Evolutionary conservation across 75 land plant genomes (phyloP), one percentile per base, ranked within the genome.

Genomic region (Larix kaempferi): DNA sequence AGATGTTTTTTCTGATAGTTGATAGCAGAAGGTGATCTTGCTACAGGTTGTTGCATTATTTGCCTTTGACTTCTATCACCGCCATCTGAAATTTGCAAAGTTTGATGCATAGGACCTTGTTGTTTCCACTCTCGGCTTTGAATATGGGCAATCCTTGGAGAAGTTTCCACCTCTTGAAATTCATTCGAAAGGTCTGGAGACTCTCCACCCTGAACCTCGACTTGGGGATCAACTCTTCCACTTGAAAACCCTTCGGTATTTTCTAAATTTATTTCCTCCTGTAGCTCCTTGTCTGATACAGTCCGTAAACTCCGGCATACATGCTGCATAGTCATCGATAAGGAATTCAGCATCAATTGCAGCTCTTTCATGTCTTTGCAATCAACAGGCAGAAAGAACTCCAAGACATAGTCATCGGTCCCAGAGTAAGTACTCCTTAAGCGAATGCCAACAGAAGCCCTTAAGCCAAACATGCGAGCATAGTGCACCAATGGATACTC

Each of bases 401-500:
- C 98, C 66, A 96, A 78, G 11, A 92, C 90, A 82, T 88, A 96
- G 66, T 96, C 98, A 76, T 81, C 83, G 15, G 27, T 60, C 14
- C 90, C 90, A 67, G 91, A 88, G 61, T 77, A 82, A n/a, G 84
- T 83, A 73, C 95, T 86, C n/a, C 95, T 56, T 72, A 96, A 76
- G n/a, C 95, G 88, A 64, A 96, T 94, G n/a, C 98, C 99, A 17
- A 96, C 98, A 52, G 93, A 91, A 67, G 91, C 95, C 25, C 77
- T 60, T 74, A 96, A 75, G 6, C 83, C 82, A 80, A 96, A 94
- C 78, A 88, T 63, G 79, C 78, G 86, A 7, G 98, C 99, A 80
- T 92, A 90, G 74, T 96, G 98, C 39, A 90, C 80, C 6, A 96
- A 87, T 12, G 99, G 99, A 81, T 96, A 96, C 52, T 96, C 92